A percentile compares a stretch with the other conserved stretches of the same genome.
Conservation (phyloP, 306 rosid species). For the Vachellia pachyceras region DNA sequence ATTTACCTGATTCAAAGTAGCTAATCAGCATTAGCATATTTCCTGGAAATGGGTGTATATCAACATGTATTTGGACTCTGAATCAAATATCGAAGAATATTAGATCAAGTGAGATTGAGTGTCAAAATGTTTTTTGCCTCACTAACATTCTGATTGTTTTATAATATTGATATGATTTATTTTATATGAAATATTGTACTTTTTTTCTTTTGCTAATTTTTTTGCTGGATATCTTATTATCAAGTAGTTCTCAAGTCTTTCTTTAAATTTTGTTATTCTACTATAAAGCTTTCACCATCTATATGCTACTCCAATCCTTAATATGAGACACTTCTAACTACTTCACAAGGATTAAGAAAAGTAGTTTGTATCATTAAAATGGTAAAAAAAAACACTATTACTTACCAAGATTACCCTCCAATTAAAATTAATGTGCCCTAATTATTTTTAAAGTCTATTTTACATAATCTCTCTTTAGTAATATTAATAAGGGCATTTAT, state of each 20-base stretch:
- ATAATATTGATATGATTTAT: neutral
- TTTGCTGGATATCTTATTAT: neutral
- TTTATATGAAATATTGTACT: neutral
- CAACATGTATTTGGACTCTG: neutral
- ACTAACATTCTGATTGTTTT: neutral
- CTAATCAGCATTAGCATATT: neutral
- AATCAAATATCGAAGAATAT: neutral
- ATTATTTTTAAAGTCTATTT: no score
- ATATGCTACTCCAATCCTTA: neutral
- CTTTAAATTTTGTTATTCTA: neutral
- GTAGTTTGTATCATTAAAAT: no score
- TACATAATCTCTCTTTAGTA: no score
- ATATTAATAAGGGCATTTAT: no score
- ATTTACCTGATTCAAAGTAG: no score
- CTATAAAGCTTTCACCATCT: neutral
- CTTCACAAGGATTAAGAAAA: no score
- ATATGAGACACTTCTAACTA: no score
- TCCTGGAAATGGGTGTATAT: neutral
- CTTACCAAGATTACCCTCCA: no score
- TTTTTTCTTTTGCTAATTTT: neutral
- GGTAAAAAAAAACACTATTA: no score
- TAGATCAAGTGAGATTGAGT: neutral
- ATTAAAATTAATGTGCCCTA: no score
- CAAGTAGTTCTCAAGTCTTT: neutral
- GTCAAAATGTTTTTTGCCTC: neutral